Percentiles rank a stretch among this genome's conserved stretches.
Evolutionary conservation across 169 alveolate species (phyloP).

Genomic region (Plasmodium ovale): DNA sequence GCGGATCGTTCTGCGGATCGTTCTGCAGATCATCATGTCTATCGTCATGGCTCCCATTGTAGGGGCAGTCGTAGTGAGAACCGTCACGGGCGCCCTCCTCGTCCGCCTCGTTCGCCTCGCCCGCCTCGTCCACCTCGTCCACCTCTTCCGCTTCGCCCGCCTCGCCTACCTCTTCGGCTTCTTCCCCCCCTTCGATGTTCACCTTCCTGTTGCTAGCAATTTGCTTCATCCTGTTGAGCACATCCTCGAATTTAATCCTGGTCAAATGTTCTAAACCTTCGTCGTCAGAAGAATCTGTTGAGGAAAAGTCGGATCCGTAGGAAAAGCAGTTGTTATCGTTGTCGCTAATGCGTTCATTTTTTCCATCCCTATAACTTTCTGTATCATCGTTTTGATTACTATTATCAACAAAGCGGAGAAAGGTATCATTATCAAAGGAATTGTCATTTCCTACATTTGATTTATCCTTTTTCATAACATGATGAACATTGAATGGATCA

Average conservation of each 20-base stretch:
- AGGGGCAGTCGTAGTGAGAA: neutral
- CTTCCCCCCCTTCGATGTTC: neutral
- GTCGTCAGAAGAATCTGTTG: slow-evolving; percentile 3
- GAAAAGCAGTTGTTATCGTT: slow-evolving; percentile 37
- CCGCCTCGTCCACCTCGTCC: neutral
- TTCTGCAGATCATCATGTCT: neutral
- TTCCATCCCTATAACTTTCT: slow-evolving; percentile 8
- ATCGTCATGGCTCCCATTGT: too few species aligned
- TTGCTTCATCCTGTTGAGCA: slow-evolving; percentile 47
- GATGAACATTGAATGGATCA: too few species aligned
- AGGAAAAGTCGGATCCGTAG: slow-evolving; percentile 12
- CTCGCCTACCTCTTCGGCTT: neutral
- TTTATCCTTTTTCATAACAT: too few species aligned
- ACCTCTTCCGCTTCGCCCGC: neutral
- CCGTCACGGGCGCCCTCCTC: neutral
- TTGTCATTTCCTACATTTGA: too few species aligned
- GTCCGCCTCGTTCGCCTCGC: neutral
- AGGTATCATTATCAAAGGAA: too few species aligned
- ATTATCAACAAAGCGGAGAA: too few species aligned
- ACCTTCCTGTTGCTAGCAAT: slow-evolving; percentile 19
- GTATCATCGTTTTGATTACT: neutral
- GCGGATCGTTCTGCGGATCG: neutral
- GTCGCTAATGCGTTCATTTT: slow-evolving; percentile 3
- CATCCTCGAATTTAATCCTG: slow-evolving; percentile 53
- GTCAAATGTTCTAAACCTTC: slow-evolving; percentile 31